A percentile compares a stretch with the other conserved stretches of the same genome.
These are phyloP conservation scores for Rhodosporidiobolus odoratus DNA, from an alignment of 768 basidiomycete species.

Conservation along the genomic window DNA sequence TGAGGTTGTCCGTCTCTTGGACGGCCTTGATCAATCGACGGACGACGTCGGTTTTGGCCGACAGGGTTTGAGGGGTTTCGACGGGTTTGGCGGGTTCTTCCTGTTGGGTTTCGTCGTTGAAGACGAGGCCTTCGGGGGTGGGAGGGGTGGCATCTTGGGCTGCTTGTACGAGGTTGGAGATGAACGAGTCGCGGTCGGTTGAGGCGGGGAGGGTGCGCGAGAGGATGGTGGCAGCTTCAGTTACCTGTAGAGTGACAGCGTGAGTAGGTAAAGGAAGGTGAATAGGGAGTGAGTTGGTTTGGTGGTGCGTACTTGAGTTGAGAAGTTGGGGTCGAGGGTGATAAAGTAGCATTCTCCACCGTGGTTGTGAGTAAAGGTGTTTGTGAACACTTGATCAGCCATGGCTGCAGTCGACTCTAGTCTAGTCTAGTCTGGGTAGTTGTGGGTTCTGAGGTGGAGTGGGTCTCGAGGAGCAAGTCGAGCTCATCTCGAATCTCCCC, in stretches of 20 bases:
- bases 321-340: slow-evolving; percentile 32
- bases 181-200: slow-evolving; percentile 8
- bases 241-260: slow-evolving; percentile 5
- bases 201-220: slow-evolving; percentile 22
- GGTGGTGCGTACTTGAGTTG: slow-evolving; percentile 7
- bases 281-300: neutral
- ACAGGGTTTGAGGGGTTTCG: slow-evolving; percentile 23
- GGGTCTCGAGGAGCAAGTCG: neutral
- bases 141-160: slow-evolving; percentile 20
- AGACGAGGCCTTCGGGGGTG: neutral
- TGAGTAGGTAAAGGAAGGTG: neutral
- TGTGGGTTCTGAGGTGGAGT: neutral
- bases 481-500: no score
- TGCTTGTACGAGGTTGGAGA: slow-evolving; percentile 4
- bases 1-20: slow-evolving; percentile 13
- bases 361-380: slow-evolving; percentile 23
- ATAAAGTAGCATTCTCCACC: slow-evolving; percentile 31
- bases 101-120: slow-evolving; percentile 1
- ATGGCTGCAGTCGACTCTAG: neutral
- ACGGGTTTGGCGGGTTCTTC: neutral
- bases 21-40: slow-evolving; percentile 2
- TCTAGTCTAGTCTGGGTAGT: neutral
- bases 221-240: slow-evolving; percentile 19
- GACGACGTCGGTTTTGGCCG: slow-evolving; percentile 27
- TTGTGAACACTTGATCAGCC: slow-evolving; percentile 27